phyloP scores from a whole-genome alignment of 352 stramenopile genomes.

The Globisporangium takayamanum region DNA sequence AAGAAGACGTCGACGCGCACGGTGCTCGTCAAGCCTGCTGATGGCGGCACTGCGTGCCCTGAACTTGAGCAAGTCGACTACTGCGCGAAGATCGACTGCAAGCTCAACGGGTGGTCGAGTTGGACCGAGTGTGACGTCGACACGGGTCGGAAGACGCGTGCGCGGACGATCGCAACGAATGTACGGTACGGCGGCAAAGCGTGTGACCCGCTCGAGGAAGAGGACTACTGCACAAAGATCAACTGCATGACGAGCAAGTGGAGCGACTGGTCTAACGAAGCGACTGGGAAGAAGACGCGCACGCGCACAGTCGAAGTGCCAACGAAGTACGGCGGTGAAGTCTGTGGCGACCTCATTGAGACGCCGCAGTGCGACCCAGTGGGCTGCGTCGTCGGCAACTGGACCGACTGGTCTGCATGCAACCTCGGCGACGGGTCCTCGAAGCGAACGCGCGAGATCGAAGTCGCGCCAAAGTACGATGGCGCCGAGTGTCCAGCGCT shows the following conservation, averaged over 20 bases:
- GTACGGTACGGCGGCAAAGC: conserved; percentile 7
- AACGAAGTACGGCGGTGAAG: conserved; percentile 16
- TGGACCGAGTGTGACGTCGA: conserved; percentile 21
- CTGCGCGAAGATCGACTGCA: conserved; percentile 43
- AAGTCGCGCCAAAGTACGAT: conserved; percentile 27
- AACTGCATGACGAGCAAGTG: conserved; percentile 28
- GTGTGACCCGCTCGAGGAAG: conserved; percentile 18
- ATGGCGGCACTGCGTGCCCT: conserved; percentile 36
- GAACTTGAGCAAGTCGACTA: conserved; percentile 27
- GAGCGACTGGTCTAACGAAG: conserved; percentile 32
- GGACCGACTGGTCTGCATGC: conserved; percentile 36
- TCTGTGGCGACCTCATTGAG: conserved; percentile 19
- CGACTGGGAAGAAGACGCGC: conserved; percentile 34
- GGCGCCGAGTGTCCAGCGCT: conserved; percentile 33
- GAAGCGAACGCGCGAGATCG: conserved; percentile 28
- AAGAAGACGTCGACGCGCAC: conserved; percentile 33
- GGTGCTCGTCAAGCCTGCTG: conserved; percentile 23
- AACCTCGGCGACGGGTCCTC: conserved; percentile 28
- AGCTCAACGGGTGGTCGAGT: conserved; percentile 26
- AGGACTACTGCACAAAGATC: conserved; percentile 28
- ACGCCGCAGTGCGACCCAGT: conserved; percentile 21
- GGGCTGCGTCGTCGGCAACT: conserved; percentile 41
- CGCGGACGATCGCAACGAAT: conserved; percentile 10
- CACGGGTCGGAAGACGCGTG: conserved; percentile 19
- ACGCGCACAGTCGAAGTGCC: conserved; percentile 17